A percentile compares a stretch with the other conserved stretches of the same genome.
These are phyloP conservation scores for Candolleomyces aberdarensis DNA, from an alignment of 768 basidiomycete species.

Conservation along the genomic window DNA sequence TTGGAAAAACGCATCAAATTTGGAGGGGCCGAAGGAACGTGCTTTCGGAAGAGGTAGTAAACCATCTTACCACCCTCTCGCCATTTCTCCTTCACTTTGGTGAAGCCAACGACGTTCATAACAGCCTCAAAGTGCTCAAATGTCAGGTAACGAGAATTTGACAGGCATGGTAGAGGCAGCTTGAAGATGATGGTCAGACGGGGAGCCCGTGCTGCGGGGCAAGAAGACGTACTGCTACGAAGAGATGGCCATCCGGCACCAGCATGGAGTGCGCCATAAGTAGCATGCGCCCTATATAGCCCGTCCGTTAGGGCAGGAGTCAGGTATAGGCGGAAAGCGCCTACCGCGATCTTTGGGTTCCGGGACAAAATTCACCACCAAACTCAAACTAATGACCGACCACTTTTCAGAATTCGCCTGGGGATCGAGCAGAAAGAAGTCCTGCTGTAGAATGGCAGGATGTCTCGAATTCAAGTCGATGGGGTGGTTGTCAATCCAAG, in stretches of 20 bases:
- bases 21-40: background rate
- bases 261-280: constrained; percentile 56
- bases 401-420: constrained; percentile 53
- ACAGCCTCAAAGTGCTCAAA: constrained; percentile 52
- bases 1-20: constrained; percentile 21
- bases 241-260: constrained; percentile 53
- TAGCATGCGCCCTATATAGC: constrained; percentile 64
- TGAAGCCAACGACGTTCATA: constrained; percentile 65
- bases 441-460: constrained; percentile 78
- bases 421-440: constrained; percentile 68
- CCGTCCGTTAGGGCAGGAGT: background rate
- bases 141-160: constrained; percentile 82
- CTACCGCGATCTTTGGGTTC: constrained; percentile 72
- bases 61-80: constrained; percentile 76
- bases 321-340: background rate
- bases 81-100: constrained; percentile 56
- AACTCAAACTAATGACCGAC: constrained; percentile 80
- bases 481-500: constrained; percentile 72
- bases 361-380: constrained; percentile 90
- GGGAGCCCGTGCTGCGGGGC: background rate
- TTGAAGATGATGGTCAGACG: constrained; percentile 22
- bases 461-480: constrained; percentile 87
- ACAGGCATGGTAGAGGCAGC: constrained; percentile 83
- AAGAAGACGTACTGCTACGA: constrained; percentile 59
- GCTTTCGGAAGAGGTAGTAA: constrained; percentile 79